Evolutionary conservation across 1,284 basidiomycete species (phyloP).

Genomic region (Malassezia furfur): DNA sequence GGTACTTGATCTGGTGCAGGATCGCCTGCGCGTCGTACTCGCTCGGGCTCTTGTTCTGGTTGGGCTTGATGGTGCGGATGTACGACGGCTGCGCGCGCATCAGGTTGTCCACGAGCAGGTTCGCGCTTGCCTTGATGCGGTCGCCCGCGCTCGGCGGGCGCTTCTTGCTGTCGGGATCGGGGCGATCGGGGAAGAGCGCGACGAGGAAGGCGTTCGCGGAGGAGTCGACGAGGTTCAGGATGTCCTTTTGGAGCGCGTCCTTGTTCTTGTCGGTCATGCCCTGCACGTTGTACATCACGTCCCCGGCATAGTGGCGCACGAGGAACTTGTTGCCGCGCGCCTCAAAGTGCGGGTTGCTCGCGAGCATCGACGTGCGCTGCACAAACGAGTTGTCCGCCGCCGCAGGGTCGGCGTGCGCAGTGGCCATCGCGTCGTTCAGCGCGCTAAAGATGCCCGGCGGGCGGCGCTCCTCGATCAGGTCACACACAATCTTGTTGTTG

Average conservation of each 20-base stretch:
- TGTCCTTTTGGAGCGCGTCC: conserved; percentile 87
- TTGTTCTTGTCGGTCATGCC: conserved; percentile 99
- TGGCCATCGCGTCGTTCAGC: conserved; percentile 94
- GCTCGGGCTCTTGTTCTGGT: conserved; percentile 81
- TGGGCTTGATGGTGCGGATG: conserved; percentile 98
- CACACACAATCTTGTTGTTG: conserved; percentile 69
- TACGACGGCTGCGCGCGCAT: conserved; percentile 96
- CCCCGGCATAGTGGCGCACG: conserved; percentile 76
- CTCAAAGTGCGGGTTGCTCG: conserved; percentile 61
- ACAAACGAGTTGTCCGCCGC: conserved; percentile 96
- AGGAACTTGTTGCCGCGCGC: conserved; percentile 50
- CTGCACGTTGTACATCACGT: conserved; percentile 91
- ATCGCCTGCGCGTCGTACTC: conserved; percentile 94
- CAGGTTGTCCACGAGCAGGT: conserved; percentile 86
- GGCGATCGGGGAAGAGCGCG: conserved; percentile 80
- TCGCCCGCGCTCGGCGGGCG: conserved; percentile 94
- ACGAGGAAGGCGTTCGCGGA: conserved; percentile 58
- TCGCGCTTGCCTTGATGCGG: conserved; percentile 84
- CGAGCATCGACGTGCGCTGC: conserved; percentile 65
- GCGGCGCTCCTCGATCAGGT: conserved; percentile 88
- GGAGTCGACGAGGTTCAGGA: conserved; percentile 74
- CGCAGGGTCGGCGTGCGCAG: conserved; percentile 89
- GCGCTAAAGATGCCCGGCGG: conserved; percentile 97
- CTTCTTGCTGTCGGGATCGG: conserved; percentile 94
- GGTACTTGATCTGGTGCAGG: conserved; percentile 97